These are phyloP conservation scores for Phytopythium mirpurense DNA, from an alignment of 352 stramenopile species.

Conservation along the genomic window DNA sequence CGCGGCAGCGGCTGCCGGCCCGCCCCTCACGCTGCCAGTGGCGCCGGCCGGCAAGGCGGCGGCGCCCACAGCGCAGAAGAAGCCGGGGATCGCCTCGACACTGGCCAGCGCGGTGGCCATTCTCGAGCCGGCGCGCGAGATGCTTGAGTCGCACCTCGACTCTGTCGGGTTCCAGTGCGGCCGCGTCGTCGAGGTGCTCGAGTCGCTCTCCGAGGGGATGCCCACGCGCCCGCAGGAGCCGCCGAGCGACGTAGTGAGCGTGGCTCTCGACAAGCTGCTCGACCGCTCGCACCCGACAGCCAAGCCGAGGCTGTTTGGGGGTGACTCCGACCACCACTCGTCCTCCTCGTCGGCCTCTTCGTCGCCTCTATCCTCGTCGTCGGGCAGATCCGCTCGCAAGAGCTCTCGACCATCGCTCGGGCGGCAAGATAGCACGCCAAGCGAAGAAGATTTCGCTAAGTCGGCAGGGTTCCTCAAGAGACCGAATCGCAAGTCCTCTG, in stretches of 20 bases:
- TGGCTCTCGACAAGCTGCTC: slow-evolving; percentile 44
- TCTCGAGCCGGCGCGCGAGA: slow-evolving; percentile 28
- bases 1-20: slow-evolving; percentile 18
- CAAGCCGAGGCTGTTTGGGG: slow-evolving; percentile 9
- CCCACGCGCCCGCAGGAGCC: slow-evolving; percentile 13
- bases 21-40: slow-evolving; percentile 2
- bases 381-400: slow-evolving; percentile 9
- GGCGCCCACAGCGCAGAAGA: slow-evolving; percentile 7
- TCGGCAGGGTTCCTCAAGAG: slow-evolving; percentile 65
- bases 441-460: slow-evolving; percentile 57
- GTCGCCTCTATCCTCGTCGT: slow-evolving; percentile 12
- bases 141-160: slow-evolving; percentile 41
- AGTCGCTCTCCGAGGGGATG: slow-evolving; percentile 26
- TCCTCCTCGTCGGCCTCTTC: slow-evolving; percentile 7
- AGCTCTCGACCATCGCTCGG: slow-evolving; percentile 33
- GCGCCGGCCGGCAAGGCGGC: slow-evolving; percentile 8
- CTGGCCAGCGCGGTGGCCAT: slow-evolving; percentile 13
- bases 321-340: neutral
- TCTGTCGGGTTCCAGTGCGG: slow-evolving; percentile 45
- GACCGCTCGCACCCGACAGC: slow-evolving; percentile 14
- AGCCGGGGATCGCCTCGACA: slow-evolving; percentile 1
- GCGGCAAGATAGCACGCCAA: slow-evolving; percentile 42
- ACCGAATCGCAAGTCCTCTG: slow-evolving; percentile 48
- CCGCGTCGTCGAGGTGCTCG: slow-evolving; percentile 24
- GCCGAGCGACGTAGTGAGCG: slow-evolving; percentile 22